phyloP scores from a whole-genome alignment of 495 filamentous ascomycete species.

The Terfezia claveryi region DNA sequence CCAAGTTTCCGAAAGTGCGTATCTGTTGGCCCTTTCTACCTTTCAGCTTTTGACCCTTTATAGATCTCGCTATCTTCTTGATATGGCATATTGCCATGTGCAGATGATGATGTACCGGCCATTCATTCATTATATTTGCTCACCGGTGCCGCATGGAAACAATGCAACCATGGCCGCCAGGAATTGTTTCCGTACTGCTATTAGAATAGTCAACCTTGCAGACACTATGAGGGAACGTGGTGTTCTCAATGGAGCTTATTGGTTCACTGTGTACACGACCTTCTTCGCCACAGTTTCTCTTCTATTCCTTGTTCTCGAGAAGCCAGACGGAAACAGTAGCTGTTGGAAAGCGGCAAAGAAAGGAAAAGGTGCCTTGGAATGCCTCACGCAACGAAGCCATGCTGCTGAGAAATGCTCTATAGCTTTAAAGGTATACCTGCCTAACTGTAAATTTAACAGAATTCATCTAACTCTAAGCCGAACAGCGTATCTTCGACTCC shows the following conservation, averaged over 20 bases:
- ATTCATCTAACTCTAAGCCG: background rate
- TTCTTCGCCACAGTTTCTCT: slow-evolving; percentile 86
- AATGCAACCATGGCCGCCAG: slow-evolving; percentile 26
- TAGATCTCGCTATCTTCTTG: slow-evolving; percentile 67
- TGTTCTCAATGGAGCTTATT: slow-evolving; percentile 72
- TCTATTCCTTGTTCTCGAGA: slow-evolving; percentile 77
- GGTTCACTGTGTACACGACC: slow-evolving; percentile 90
- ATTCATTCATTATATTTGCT: slow-evolving; percentile 86
- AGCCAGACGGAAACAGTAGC: slow-evolving; percentile 57
- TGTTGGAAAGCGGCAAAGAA: slow-evolving; percentile 61
- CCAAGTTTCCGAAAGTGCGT: too few relatives aligned
- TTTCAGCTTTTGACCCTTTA: background rate
- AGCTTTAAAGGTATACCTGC: slow-evolving; percentile 39
- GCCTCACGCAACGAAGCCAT: slow-evolving; percentile 59
- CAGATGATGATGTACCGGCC: slow-evolving; percentile 91
- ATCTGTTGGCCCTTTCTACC: too few relatives aligned
- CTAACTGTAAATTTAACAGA: background rate
- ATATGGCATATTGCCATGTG: slow-evolving; percentile 73
- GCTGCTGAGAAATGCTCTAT: slow-evolving; percentile 68
- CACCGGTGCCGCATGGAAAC: slow-evolving; percentile 71
- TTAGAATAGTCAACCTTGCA: slow-evolving; percentile 85
- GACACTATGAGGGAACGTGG: slow-evolving; percentile 69
- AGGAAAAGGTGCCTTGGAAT: slow-evolving; percentile 58
- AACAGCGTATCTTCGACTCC: slow-evolving; percentile 53
- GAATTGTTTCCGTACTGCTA: slow-evolving; percentile 59